Evolutionary conservation across 345 rosid species (phyloP).

Genomic region (Capsella bursapastoris): DNA sequence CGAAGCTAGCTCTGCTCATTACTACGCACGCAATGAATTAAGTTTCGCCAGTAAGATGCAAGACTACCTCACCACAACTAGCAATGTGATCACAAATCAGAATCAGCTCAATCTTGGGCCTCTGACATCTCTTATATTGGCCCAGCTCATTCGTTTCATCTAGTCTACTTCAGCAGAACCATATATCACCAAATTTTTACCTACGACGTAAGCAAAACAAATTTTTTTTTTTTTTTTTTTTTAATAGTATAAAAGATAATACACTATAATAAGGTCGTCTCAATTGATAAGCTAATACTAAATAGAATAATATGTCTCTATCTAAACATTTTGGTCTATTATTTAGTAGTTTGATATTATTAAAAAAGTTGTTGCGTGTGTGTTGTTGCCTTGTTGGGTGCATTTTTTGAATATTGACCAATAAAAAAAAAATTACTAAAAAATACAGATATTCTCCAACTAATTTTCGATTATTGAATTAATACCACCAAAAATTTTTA

Average conservation of each 20-base stretch:
- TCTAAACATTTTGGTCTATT: neutral
- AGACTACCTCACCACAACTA: slow-evolving; percentile 32
- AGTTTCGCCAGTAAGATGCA: neutral
- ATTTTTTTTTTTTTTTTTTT: neutral
- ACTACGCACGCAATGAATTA: neutral
- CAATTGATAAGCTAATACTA: neutral
- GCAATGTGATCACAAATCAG: neutral
- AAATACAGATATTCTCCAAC: slow-evolving; percentile 28
- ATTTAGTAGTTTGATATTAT: slow-evolving; percentile 3
- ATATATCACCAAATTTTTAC: neutral
- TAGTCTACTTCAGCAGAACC: neutral
- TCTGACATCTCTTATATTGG: neutral
- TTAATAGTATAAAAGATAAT: neutral
- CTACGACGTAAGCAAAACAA: slow-evolving; percentile 5
- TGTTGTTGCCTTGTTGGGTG: slow-evolving; percentile 25
- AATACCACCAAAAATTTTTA: neutral
- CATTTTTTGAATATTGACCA: slow-evolving; percentile 27
- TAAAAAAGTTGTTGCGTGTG: slow-evolving; percentile 13
- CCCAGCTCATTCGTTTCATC: neutral
- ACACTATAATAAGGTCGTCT: neutral
- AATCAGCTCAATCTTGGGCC: neutral
- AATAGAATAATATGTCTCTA: neutral
- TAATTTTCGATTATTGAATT: slow-evolving; percentile 11
- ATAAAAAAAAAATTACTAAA: neutral
- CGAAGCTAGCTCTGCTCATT: neutral